Conservation (phyloP, 306 rosid genomes). For the Lagenaria siceraria region DNA sequence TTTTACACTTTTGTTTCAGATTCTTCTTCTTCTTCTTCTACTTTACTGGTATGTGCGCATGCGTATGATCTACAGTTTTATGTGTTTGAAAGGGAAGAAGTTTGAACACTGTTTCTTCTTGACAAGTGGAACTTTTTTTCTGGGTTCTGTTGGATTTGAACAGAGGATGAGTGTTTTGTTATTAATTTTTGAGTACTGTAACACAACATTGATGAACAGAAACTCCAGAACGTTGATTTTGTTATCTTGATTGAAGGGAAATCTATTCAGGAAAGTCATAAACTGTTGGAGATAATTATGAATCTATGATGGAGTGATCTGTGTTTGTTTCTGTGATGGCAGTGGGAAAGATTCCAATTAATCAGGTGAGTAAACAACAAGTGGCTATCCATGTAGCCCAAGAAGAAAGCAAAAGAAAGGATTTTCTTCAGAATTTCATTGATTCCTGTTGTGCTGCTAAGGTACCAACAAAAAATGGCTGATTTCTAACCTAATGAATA, state of each 20-base stretch:
- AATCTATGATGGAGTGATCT: neutral
- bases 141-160: neutral
- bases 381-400: slow-evolving; percentile 50
- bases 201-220: neutral
- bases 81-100: neutral
- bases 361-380: slow-evolving; percentile 56
- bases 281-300: neutral
- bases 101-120: neutral
- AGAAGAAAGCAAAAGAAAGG: slow-evolving; percentile 60
- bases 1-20: neutral
- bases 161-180: neutral
- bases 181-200: neutral
- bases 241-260: neutral
- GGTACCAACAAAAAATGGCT: slow-evolving; percentile 19
- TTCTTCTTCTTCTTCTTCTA: neutral
- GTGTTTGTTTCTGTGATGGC: slow-evolving; percentile 8
- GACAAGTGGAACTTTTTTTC: neutral
- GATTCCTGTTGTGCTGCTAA: slow-evolving; percentile 42
- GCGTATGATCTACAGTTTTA: neutral
- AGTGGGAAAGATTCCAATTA: slow-evolving; percentile 79
- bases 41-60: neutral
- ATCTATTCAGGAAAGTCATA: neutral
- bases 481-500: neutral
- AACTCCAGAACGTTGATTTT: neutral
- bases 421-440: slow-evolving; percentile 48